A percentile compares a stretch with the other conserved stretches of the same genome.
Conservation (phyloP, 2,329 filamentous ascomycete genomes). For the Hymenoscyphus salicellus region DNA sequence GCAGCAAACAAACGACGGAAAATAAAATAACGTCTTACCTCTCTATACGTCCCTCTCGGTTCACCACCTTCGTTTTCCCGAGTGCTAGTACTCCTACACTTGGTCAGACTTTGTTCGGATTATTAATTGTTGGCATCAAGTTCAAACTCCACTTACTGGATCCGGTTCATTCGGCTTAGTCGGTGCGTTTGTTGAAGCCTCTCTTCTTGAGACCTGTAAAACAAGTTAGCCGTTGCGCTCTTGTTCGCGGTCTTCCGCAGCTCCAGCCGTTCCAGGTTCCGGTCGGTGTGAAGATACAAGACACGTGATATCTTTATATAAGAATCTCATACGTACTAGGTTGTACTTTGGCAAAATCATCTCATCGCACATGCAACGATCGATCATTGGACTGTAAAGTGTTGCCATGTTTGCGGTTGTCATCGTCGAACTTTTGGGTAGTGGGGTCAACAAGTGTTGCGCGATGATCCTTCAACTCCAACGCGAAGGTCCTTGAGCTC, state of each 20-base stretch:
- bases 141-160: no score
- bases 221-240: not conserved
- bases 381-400: not conserved
- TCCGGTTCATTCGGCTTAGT: no score
- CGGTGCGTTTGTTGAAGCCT: not conserved
- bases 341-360: not conserved
- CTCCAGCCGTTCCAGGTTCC: not conserved
- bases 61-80: not conserved
- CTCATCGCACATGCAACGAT: not conserved
- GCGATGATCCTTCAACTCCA: no score
- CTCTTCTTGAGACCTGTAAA: not conserved
- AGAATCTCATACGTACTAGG: not conserved
- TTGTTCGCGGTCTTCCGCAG: not conserved
- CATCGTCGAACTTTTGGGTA: not conserved
- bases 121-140: no score
- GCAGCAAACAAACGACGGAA: not conserved
- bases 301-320: not conserved
- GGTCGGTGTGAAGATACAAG: not conserved
- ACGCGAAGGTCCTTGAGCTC: no score
- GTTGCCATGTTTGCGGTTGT: not conserved
- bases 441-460: no score
- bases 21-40: not conserved
- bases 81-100: not conserved
- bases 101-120: not conserved
- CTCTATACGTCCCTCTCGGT: not conserved